phyloP scores from a whole-genome alignment of 2,329 filamentous ascomycete species.

The Alternaria angustiovoidea region DNA sequence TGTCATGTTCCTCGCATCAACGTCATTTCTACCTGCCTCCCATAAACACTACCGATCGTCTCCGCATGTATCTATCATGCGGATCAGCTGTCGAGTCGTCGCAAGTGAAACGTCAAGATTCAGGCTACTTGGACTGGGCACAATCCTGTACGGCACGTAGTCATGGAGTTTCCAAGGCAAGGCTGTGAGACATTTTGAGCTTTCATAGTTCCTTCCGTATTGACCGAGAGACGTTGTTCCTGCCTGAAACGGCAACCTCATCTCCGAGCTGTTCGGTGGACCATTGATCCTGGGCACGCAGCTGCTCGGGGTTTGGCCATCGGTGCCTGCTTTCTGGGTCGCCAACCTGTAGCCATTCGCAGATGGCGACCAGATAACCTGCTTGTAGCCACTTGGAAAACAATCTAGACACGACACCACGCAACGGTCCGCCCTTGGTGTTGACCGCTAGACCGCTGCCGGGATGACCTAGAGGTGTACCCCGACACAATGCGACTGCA shows the following conservation, averaged over 20 bases:
- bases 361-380: not conserved
- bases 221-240: not conserved
- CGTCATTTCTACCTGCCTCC: slow-evolving; percentile 7
- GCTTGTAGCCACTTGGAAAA: not conserved
- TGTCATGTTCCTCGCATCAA: not conserved
- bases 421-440: slow-evolving; percentile 1
- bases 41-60: slow-evolving; percentile 9
- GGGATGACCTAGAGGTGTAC: not conserved
- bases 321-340: not conserved
- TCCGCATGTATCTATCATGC: slow-evolving; percentile 7
- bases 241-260: slow-evolving; percentile 5
- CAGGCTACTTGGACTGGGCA: not conserved
- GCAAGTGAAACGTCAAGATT: not conserved
- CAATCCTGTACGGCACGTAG: not conserved
- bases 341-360: not conserved
- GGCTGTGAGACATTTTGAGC: not conserved
- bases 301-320: not conserved
- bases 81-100: not conserved
- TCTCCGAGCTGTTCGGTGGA: slow-evolving; percentile 3
- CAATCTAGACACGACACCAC: slow-evolving; percentile 4
- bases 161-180: not conserved
- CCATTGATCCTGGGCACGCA: not conserved
- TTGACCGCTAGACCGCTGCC: not conserved
- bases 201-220: not conserved
- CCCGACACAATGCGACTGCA: not conserved